Conservation (phyloP, 73 alveolate species). For the Paramecium primaurelia region DNA sequence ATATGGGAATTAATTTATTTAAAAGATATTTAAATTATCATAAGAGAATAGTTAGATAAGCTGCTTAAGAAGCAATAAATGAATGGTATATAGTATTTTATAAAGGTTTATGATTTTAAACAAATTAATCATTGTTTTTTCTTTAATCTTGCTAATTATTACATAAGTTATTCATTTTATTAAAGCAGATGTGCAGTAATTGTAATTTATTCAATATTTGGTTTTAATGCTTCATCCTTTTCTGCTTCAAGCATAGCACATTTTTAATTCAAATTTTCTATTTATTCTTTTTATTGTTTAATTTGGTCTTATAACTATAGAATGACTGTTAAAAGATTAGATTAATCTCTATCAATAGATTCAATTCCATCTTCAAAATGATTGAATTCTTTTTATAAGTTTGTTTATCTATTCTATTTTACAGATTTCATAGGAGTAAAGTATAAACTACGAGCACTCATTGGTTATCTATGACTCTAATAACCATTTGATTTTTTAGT, state of each 20-base stretch:
- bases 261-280: neutral
- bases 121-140: neutral
- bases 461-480: neutral
- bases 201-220: neutral
- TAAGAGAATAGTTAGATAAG: neutral
- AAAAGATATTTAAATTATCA: neutral
- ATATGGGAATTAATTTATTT: neutral
- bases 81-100: neutral
- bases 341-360: neutral
- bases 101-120: neutral
- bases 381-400: neutral
- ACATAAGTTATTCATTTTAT: neutral
- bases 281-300: neutral
- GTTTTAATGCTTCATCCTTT: neutral
- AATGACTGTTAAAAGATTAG: neutral
- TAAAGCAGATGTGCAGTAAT: neutral
- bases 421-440: neutral
- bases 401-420: neutral
- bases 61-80: neutral
- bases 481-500: neutral
- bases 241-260: neutral
- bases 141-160: neutral
- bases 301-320: neutral
- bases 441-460: conserved; percentile 6
- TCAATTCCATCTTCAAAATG: neutral